These are phyloP conservation scores for Emmonsia crescens DNA, from an alignment of 2,329 filamentous ascomycete genomes.

Conservation along the genomic window DNA sequence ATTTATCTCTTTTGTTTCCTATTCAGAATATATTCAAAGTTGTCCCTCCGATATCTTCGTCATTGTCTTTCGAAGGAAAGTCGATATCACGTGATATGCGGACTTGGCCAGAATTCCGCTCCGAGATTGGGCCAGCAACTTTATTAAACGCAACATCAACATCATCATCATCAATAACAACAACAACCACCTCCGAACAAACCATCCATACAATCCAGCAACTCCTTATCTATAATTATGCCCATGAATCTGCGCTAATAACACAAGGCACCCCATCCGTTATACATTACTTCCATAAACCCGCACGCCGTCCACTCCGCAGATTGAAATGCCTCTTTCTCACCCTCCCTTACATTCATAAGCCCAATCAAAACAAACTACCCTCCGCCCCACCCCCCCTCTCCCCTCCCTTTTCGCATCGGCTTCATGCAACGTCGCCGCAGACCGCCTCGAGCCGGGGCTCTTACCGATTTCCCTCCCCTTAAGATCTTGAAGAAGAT, in stretches of 20 bases:
- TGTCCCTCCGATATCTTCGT: not conserved
- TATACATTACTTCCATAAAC: not conserved
- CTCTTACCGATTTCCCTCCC: conserved; percentile 55
- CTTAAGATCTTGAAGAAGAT: conserved; percentile 59
- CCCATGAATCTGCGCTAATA: not conserved
- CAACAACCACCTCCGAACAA: not conserved
- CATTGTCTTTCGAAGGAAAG: not conserved
- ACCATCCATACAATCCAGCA: not conserved
- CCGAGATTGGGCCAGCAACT: not conserved
- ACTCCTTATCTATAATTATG: not conserved
- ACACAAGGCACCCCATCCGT: not conserved
- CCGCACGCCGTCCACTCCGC: not conserved
- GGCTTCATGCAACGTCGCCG: conserved; percentile 43
- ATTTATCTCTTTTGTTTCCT: not conserved
- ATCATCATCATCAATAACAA: not conserved
- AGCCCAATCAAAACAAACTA: not conserved
- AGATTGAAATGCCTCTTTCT: not conserved
- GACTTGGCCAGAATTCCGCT: not conserved
- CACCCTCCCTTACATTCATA: not conserved
- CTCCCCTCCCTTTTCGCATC: not conserved
- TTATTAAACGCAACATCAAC: not conserved
- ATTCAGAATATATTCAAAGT: not conserved
- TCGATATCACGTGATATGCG: not conserved
- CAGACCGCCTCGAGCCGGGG: conserved; percentile 53
- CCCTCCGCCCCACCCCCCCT: not conserved